Percentiles rank a stretch among this genome's conserved stretches.
phyloP scores from a whole-genome alignment of 1,139 yeast species.

The Yamadazyma atlantica region DNA sequence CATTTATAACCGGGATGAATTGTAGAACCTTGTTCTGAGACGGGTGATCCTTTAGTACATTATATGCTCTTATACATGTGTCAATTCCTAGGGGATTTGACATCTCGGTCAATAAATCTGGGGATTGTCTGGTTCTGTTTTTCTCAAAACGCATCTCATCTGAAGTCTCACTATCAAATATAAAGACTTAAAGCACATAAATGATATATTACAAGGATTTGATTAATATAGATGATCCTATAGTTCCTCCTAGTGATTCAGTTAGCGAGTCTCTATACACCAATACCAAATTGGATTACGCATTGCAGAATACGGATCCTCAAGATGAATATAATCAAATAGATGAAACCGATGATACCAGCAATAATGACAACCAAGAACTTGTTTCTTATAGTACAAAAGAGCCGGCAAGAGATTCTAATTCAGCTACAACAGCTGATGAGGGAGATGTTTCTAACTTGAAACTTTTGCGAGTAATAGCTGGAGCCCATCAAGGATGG shows the following conservation, averaged over 20 bases:
- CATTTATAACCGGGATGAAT: constrained; percentile 3
- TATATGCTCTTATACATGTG: constrained; percentile 10
- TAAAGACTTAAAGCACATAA: not conserved
- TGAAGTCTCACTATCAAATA: not conserved
- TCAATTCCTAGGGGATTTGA: not conserved
- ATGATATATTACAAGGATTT: constrained; percentile 13
- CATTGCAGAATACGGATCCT: constrained; percentile 10
- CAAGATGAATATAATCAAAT: not conserved
- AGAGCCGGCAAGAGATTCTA: constrained; percentile 1
- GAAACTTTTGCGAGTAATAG: constrained; percentile 70
- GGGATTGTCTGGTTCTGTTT: constrained; percentile 2
- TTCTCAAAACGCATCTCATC: constrained; percentile 11
- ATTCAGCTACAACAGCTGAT: not conserved
- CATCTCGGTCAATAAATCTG: not conserved
- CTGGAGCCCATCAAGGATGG: constrained; percentile 92
- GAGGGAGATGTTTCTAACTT: constrained; percentile 31
- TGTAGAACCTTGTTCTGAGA: constrained; percentile 10
- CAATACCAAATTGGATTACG: constrained; percentile 26
- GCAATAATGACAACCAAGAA: not conserved
- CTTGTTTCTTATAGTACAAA: not conserved
- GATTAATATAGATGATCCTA: constrained; percentile 16
- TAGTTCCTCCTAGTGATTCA: constrained; percentile 33
- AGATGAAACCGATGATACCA: not conserved
- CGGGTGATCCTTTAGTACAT: constrained; percentile 3
- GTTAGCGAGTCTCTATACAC: constrained; percentile 35